phyloP scores from a whole-genome alignment of 768 basidiomycete genomes.

The Roridomyces roridus region DNA sequence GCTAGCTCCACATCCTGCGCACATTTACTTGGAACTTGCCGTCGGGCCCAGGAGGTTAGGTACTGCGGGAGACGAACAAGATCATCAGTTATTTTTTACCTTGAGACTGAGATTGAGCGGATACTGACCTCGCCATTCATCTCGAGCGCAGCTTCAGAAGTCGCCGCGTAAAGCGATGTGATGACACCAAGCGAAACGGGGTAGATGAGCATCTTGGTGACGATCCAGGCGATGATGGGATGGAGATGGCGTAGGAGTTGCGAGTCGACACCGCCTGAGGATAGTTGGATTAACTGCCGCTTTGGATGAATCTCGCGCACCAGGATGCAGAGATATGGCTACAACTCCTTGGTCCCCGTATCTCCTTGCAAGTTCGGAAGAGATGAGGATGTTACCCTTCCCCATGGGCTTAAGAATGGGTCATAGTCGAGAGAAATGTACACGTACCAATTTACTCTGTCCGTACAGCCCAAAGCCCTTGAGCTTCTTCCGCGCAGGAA shows the following conservation, averaged over 20 bases:
- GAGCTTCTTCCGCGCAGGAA: conserved; percentile 27
- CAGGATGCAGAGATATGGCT: conserved; percentile 36
- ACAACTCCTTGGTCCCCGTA: conserved; percentile 38
- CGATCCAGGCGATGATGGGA: conserved; percentile 25
- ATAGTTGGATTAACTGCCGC: not conserved
- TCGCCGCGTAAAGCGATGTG: conserved; percentile 34
- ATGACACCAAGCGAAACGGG: conserved; percentile 25
- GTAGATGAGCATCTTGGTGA: conserved; percentile 26
- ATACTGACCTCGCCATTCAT: conserved; percentile 31
- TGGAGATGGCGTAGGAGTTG: conserved; percentile 33
- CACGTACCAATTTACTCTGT: conserved; percentile 49
- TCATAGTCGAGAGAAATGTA: not conserved
- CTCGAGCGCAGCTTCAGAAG: conserved; percentile 28
- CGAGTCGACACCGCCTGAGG: conserved; percentile 29
- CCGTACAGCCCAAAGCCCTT: conserved; percentile 27
- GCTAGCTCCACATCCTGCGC: conserved; percentile 28
- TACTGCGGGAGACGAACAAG: conserved; percentile 26
- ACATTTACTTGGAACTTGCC: conserved; percentile 24
- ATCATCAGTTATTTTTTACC: not conserved
- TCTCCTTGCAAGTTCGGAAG: conserved; percentile 35
- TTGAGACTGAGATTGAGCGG: not conserved
- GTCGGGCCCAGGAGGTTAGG: conserved; percentile 31
- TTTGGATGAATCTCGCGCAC: conserved; percentile 12
- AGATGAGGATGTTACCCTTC: conserved; percentile 35
- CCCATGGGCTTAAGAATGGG: not conserved